phyloP scores from a whole-genome alignment of 768 basidiomycete species.

The Stropharia rugosoannulata region DNA sequence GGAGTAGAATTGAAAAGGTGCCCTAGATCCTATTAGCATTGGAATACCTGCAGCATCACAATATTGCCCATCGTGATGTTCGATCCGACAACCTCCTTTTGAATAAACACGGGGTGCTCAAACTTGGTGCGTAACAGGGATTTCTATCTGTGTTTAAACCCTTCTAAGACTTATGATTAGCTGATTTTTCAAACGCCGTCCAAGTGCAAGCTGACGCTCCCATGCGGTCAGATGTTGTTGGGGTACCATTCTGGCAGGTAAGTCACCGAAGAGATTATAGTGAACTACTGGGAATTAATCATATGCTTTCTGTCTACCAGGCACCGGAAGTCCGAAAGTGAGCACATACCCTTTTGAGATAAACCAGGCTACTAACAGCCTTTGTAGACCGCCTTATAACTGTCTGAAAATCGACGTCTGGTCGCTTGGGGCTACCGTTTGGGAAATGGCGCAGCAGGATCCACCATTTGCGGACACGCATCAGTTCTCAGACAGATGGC shows the following conservation, averaged over 20 bases:
- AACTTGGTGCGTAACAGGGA: constrained; percentile 55
- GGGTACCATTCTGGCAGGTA: constrained; percentile 82
- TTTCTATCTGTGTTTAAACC: background rate
- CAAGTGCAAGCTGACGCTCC: constrained; percentile 52
- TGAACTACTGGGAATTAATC: background rate
- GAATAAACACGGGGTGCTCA: constrained; percentile 66
- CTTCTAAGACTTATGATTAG: constrained; percentile 30
- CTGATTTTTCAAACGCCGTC: constrained; percentile 81
- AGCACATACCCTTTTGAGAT: constrained; percentile 21
- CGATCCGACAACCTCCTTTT: constrained; percentile 82
- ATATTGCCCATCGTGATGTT: constrained; percentile 81
- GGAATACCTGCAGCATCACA: constrained; percentile 59
- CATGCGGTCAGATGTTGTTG: constrained; percentile 55
- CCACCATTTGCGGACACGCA: constrained; percentile 70
- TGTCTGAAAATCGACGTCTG: constrained; percentile 76
- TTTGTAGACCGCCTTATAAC: constrained; percentile 62
- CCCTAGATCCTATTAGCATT: constrained; percentile 63
- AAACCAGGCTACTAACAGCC: background rate
- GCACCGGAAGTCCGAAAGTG: constrained; percentile 78
- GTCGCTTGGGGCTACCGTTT: constrained; percentile 81
- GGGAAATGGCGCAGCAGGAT: constrained; percentile 76
- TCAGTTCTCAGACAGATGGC: constrained; percentile 63
- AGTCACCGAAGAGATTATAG: background rate
- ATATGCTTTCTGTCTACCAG: constrained; percentile 25
- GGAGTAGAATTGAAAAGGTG: constrained; percentile 6